Evolutionary conservation across 192 early-diverging fungal genomes (phyloP).

Genomic region (Coemansia sp.): DNA sequence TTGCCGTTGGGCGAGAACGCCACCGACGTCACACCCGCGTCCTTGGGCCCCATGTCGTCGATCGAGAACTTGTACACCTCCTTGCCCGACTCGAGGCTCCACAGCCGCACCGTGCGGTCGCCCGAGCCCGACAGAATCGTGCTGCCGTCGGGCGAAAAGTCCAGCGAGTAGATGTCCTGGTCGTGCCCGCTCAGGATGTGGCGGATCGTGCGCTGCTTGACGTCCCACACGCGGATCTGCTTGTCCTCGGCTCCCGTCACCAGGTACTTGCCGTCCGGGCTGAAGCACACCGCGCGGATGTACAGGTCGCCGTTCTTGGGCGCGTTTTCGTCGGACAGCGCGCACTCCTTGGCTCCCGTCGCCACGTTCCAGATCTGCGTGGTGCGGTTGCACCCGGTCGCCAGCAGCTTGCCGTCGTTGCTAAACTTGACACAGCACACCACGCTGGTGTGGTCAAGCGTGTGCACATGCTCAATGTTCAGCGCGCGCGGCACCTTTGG

Average conservation of each 20-base stretch:
- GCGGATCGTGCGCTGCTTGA: conserved; percentile 57
- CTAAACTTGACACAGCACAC: conserved; percentile 98
- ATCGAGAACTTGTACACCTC: conserved; percentile 71
- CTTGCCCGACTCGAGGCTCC: conserved; percentile 78
- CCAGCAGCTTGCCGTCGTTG: conserved; percentile 84
- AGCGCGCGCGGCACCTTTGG: conserved; percentile 59
- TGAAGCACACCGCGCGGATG: conserved; percentile 94
- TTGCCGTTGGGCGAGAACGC: conserved; percentile 87
- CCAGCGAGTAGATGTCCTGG: conserved; percentile 95
- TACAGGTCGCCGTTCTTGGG: conserved; percentile 85
- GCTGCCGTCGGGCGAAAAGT: conserved; percentile 87
- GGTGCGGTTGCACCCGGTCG: conserved; percentile 89
- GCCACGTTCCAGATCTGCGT: conserved; percentile 87
- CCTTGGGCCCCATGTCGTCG: conserved; percentile 75
- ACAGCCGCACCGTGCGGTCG: conserved; percentile 80
- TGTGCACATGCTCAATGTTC: conserved; percentile 62
- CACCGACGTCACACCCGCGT: conserved; percentile 93
- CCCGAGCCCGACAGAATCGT: conserved; percentile 87
- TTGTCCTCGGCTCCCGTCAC: conserved; percentile 97
- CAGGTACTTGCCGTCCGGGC: conserved; percentile 82
- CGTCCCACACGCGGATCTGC: conserved; percentile 83
- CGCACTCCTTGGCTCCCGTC: conserved; percentile 72
- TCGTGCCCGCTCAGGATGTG: conserved; percentile 81
- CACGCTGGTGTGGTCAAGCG: conserved; percentile 72
- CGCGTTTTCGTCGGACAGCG: conserved; percentile 72